A percentile compares a stretch with the other conserved stretches of the same genome.
Conservation (phyloP, 108 stramenopile genomes). For the Cylindrotheca fusiformis region DNA sequence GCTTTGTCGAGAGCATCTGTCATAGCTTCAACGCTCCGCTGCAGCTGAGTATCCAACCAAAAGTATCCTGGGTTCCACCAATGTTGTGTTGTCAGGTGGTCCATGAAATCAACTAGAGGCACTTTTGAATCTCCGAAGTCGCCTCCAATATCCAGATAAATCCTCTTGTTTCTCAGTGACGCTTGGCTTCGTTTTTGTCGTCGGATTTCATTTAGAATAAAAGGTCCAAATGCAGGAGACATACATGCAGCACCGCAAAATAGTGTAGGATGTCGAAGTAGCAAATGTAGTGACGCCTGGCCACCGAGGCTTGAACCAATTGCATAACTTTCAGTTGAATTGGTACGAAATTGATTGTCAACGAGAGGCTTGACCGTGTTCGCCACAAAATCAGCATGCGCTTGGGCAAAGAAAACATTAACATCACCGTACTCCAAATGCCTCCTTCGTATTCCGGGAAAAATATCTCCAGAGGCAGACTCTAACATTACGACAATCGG, state of each 20-base stretch:
- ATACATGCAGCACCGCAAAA: slow-evolving; percentile 69
- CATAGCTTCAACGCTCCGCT: slow-evolving; percentile 55
- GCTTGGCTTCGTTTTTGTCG: slow-evolving; percentile 28
- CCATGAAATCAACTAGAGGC: slow-evolving; percentile 51
- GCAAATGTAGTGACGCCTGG: slow-evolving; percentile 60
- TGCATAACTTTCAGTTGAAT: slow-evolving; percentile 24
- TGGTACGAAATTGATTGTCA: slow-evolving; percentile 46
- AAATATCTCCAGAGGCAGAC: slow-evolving; percentile 32
- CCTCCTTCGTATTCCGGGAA: slow-evolving; percentile 35
- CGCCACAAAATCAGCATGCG: slow-evolving; percentile 68
- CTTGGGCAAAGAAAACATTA: slow-evolving; percentile 47
- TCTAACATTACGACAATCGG: slow-evolving; percentile 41
- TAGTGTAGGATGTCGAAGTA: slow-evolving; percentile 55
- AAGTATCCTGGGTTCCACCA: slow-evolving; percentile 79
- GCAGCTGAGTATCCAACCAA: slow-evolving; percentile 66
- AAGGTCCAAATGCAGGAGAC: slow-evolving; percentile 65
- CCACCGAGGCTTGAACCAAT: slow-evolving; percentile 70
- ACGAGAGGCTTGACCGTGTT: slow-evolving; percentile 57
- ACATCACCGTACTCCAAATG: slow-evolving; percentile 65
- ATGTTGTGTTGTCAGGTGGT: slow-evolving; percentile 61
- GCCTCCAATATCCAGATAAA: slow-evolving; percentile 74
- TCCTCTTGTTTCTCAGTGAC: slow-evolving; percentile 28
- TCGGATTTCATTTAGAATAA: slow-evolving; percentile 31
- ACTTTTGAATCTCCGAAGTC: slow-evolving; percentile 55
- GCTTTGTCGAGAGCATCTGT: slow-evolving; percentile 33